phyloP scores from a whole-genome alignment of 225 moss, liverwort and hornwort genomes.

The Bryum argenteum region DNA sequence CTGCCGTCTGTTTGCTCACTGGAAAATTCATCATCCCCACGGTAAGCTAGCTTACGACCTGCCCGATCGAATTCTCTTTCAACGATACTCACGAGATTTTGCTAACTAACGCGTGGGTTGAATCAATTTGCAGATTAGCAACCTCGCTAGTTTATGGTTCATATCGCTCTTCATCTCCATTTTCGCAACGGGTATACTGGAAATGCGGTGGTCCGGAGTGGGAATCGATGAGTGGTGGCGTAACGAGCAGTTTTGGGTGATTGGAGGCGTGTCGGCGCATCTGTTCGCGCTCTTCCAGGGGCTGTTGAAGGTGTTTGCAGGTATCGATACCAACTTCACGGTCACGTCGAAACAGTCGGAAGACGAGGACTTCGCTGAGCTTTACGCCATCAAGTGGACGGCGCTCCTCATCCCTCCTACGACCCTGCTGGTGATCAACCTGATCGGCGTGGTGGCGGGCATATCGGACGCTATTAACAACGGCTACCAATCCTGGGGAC shows the following conservation, averaged over 20 bases:
- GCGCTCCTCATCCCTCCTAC: slow-evolving; percentile 82
- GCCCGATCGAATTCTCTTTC: too few species aligned
- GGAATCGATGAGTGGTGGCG: slow-evolving; percentile 95
- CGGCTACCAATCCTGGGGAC: slow-evolving; percentile 82
- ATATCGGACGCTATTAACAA: slow-evolving; percentile 89
- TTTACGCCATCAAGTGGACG: slow-evolving; percentile 83
- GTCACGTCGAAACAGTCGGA: slow-evolving; percentile 79
- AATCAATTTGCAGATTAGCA: slow-evolving; percentile 68
- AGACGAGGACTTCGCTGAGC: slow-evolving; percentile 77
- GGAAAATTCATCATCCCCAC: slow-evolving; percentile 92
- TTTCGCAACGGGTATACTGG: slow-evolving; percentile 80
- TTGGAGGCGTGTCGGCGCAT: slow-evolving; percentile 55
- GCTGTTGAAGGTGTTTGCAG: slow-evolving; percentile 75
- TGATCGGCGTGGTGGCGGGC: slow-evolving; percentile 83
- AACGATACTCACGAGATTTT: neutral
- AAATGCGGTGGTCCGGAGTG: slow-evolving; percentile 89
- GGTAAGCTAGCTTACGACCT: slow-evolving; percentile 23
- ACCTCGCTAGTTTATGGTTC: slow-evolving; percentile 81
- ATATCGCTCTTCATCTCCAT: slow-evolving; percentile 85
- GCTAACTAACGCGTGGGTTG: neutral
- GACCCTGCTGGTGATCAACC: slow-evolving; percentile 74
- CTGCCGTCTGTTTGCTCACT: slow-evolving; percentile 81
- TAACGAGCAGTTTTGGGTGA: slow-evolving; percentile 97
- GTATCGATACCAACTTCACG: slow-evolving; percentile 86
- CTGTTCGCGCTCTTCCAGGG: slow-evolving; percentile 87